Base-by-base conservation (phyloP, 352 stramenopile species). In the Thalassiosira exigua region DNA sequence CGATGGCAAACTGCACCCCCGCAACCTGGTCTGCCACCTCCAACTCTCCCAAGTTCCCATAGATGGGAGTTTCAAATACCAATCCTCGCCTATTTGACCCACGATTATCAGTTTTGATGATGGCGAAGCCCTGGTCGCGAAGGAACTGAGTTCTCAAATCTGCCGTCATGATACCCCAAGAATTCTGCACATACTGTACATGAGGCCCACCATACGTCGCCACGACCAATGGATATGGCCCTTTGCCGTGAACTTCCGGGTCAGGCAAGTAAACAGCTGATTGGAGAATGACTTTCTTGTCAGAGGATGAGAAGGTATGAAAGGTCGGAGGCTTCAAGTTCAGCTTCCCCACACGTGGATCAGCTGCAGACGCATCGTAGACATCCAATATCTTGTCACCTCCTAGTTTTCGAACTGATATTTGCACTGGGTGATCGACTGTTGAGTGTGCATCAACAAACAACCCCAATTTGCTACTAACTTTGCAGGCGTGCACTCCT, bases 101-200 rank as follows among this genome's bases (percentile, higher is more conserved):
- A 51, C 96, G 94, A 82, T 98, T 98, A 87, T 98, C 96, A 22
- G 97, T 95, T 84, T 98, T 98, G 50, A 98, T 90, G 53, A 98
- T 96, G 5, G 91, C 95, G 83, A 98, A 98, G n/a, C 96, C 96
- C 75, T 97, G 88, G 60, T 95, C 93, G 27, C 95, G 90, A 62
- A 98, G 93, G 11, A 92, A 84, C 84, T 98, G 96, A 2, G 94
- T 94, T 69, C 96, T 89, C 95, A 98, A 97, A 82, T 98, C 96
- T 11, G 95, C 94, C 24, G 95, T 98, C 66, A 91, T 77, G 26
- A 65, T 39, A 14, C 90, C 85, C 96, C 96, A 98, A 71, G 94
- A 95, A 67, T 95, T 88, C 26, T 94, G 90, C 2, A 98, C 96
- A 29, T 95, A 92, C 90, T 98, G 96, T 22, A 99, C 96, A 83